phyloP scores from a whole-genome alignment of 495 filamentous ascomycete species.

The Clavariopsis aquatica region DNA sequence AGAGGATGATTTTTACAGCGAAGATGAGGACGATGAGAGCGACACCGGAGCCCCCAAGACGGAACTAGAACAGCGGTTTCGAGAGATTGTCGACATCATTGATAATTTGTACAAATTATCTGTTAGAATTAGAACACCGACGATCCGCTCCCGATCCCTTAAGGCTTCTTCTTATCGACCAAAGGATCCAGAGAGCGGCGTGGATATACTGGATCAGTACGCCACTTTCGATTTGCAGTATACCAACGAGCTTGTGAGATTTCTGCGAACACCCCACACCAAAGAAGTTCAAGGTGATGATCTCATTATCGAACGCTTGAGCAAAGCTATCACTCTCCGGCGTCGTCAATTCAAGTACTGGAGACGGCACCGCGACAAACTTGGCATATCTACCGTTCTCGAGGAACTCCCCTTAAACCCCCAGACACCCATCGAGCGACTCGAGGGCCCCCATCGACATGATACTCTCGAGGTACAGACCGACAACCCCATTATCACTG shows the following conservation, averaged over 20 bases:
- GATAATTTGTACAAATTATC: conserved; percentile 37
- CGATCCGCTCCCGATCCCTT: conserved; percentile 29
- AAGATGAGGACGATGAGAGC: conserved; percentile 32
- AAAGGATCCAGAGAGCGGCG: conserved; percentile 35
- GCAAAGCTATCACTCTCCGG: conserved; percentile 32
- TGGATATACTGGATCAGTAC: conserved; percentile 35
- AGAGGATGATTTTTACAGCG: conserved; percentile 24
- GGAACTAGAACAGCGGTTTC: conserved; percentile 32
- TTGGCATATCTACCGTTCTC: conserved; percentile 14
- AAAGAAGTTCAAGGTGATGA: conserved; percentile 5
- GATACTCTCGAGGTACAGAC: conserved; percentile 21
- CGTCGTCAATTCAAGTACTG: conserved; percentile 39
- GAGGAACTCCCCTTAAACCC: not conserved
- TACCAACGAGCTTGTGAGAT: conserved; percentile 27
- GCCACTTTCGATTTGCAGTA: conserved; percentile 29
- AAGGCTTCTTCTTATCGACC: conserved; percentile 35
- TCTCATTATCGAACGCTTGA: conserved; percentile 25
- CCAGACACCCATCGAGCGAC: not conserved
- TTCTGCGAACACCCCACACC: conserved; percentile 6
- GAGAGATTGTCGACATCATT: conserved; percentile 35
- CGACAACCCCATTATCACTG: not conserved
- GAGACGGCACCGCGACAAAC: conserved; percentile 35
- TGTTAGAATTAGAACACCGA: conserved; percentile 33
- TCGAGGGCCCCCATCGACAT: conserved; percentile 3
- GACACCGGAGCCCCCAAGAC: conserved; percentile 26